Evolutionary conservation across 768 basidiomycete genomes (phyloP).

Genomic region (Boletus sensibilis): DNA sequence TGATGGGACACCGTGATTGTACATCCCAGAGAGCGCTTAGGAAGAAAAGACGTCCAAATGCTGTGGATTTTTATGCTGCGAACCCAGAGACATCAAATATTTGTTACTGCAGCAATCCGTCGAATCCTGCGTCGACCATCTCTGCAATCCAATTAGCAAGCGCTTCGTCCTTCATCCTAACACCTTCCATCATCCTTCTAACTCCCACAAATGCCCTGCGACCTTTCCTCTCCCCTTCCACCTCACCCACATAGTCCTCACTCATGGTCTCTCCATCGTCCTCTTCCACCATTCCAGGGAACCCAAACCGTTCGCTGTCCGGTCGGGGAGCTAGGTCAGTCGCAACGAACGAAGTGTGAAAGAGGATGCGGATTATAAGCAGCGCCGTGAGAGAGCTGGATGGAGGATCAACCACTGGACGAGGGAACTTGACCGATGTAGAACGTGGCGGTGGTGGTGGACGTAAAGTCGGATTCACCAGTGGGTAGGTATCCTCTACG

Average conservation of each 20-base stretch:
- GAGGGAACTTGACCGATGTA: constrained; percentile 56
- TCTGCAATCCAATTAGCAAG: constrained; percentile 59
- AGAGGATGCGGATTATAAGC: constrained; percentile 80
- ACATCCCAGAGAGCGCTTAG: neutral
- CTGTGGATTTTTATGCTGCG: constrained; percentile 1
- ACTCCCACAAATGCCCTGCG: constrained; percentile 67
- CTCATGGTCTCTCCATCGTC: constrained; percentile 60
- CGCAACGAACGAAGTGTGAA: constrained; percentile 74
- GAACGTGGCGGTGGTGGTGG: constrained; percentile 70
- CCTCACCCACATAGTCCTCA: constrained; percentile 42
- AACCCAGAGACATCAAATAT: neutral
- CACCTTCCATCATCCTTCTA: constrained; percentile 57
- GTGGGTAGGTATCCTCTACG: constrained; percentile 54
- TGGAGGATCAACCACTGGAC: constrained; percentile 62
- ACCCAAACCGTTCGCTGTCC: constrained; percentile 86
- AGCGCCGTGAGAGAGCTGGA: constrained; percentile 77
- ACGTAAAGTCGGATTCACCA: constrained; percentile 61
- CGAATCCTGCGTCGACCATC: constrained; percentile 53
- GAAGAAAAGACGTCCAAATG: neutral
- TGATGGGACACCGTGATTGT: neutral
- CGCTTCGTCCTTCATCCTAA: constrained; percentile 63
- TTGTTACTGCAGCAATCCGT: constrained; percentile 29
- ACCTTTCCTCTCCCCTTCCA: constrained; percentile 70
- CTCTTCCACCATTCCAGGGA: constrained; percentile 80
- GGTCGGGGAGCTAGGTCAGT: constrained; percentile 61